Base-by-base conservation (phyloP, 2,329 filamentous ascomycete species). In the Talaromyces sp. region DNA sequence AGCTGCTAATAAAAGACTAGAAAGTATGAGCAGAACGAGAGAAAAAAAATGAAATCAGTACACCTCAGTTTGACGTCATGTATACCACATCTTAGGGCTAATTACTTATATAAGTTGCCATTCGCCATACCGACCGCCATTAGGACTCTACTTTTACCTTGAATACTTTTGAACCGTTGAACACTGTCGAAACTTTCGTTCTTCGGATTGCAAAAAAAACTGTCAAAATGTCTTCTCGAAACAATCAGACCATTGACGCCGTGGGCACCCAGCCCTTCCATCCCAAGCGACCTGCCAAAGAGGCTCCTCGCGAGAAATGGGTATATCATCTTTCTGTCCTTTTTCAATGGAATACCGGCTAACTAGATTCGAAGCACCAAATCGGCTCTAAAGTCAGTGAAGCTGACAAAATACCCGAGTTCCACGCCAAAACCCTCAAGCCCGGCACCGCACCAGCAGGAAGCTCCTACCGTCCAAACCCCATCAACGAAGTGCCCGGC, bases 361-460 rank as follows among this genome's bases (percentile, higher is more conserved):
- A 25, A 25, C 31, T 17, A 17, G 15, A 3, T 2, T 22, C 50
- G 37, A 69, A 90, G 88, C 89, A 92, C 76, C 82, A 87, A 72
- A 83, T 85, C 3, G 89, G 89, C 61, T 80, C 83, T 69, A 83
- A 86, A 67, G 83, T 86, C 65, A 85, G 85, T 71, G 75, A 75
- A n/a, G 68, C 70, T 13, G 79, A 82, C 68, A 85, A 87, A 69
- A 87, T 77, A 13, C 86, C 86, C 22, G 89, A 90, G 72, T 92
- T 90, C 80, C 80, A 84, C 70, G 84, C 86, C 27, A 69, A 92
- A 74, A 83, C 82, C 1, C 77, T 87, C 41, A 83, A 87, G 0
- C 77, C 88, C 0, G 90, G 90, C 66, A 85, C 86, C 3, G 89
- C 90, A 0, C 90, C 90, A 1, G 68, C 76, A 0, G 73, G 77